These are phyloP conservation scores for Boletus reticulatus DNA, from an alignment of 768 basidiomycete species.

Conservation along the genomic window DNA sequence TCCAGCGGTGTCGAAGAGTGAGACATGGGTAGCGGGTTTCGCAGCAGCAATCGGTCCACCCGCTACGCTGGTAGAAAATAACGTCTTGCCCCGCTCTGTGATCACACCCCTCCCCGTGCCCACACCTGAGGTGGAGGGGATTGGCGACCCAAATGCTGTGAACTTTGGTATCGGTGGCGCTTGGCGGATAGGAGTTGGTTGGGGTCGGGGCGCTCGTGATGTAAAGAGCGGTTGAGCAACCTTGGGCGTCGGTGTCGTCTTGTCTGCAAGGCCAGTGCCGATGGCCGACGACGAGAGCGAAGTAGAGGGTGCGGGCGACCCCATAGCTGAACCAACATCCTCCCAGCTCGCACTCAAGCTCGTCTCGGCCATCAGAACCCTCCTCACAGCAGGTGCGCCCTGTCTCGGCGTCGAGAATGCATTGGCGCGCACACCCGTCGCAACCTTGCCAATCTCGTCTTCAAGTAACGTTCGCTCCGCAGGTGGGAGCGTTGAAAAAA, in stretches of 20 bases:
- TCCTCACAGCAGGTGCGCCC: conserved; percentile 16
- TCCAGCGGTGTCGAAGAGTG: conserved; percentile 42
- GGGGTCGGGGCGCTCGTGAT: conserved; percentile 1
- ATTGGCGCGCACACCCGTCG: conserved; percentile 21
- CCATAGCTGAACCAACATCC: conserved; percentile 36
- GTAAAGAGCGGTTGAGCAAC: conserved; percentile 7
- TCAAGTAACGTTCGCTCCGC: conserved; percentile 66
- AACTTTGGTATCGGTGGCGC: conserved; percentile 20
- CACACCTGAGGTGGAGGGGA: conserved; percentile 5
- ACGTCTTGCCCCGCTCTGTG: conserved; percentile 13
- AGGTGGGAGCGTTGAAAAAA: conserved; percentile 60
- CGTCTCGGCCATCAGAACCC: conserved; percentile 25
- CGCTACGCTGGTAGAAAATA: conserved; percentile 8
- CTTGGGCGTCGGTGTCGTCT: background rate
- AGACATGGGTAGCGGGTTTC: conserved; percentile 15
- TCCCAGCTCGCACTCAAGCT: conserved; percentile 67
- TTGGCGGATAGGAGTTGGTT: background rate
- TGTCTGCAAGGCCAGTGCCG: conserved; percentile 2
- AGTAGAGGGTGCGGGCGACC: conserved; percentile 5
- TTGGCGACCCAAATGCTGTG: conserved; percentile 26
- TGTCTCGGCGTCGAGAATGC: conserved; percentile 1
- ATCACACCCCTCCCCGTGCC: conserved; percentile 7
- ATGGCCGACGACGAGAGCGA: conserved; percentile 7
- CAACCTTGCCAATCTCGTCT: conserved; percentile 47
- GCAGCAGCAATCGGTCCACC: background rate